Evolutionary conservation across 768 basidiomycete species (phyloP).

Genomic region (Suillus decipiens): DNA sequence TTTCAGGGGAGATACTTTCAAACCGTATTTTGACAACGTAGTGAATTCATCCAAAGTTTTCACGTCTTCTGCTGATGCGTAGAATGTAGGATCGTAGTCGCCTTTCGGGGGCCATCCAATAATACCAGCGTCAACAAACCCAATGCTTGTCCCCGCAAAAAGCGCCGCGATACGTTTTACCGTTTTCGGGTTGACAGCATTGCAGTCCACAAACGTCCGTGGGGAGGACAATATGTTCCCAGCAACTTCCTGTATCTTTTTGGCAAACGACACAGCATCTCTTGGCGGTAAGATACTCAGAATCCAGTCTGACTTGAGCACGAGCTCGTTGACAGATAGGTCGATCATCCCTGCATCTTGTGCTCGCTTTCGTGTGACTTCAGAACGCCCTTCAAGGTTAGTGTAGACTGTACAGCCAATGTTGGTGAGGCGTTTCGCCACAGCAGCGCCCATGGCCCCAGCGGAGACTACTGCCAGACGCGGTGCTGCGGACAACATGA

Average conservation of each 20-base stretch:
- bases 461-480: constrained; percentile 53
- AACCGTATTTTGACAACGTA: constrained; percentile 42
- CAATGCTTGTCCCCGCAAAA: constrained; percentile 40
- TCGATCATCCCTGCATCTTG: constrained; percentile 51
- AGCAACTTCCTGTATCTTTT: constrained; percentile 21
- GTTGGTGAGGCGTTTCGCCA: constrained; percentile 47
- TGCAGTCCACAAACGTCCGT: constrained; percentile 55
- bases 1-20: constrained; percentile 46
- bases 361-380: constrained; percentile 50
- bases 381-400: constrained; percentile 53
- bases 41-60: constrained; percentile 41
- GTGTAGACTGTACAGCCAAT: constrained; percentile 57
- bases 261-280: constrained; percentile 48
- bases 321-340: constrained; percentile 39
- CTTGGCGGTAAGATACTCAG: constrained; percentile 61
- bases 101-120: constrained; percentile 56
- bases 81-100: constrained; percentile 53
- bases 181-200: constrained; percentile 56
- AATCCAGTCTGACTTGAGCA: constrained; percentile 42
- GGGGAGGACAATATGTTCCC: background rate
- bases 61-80: constrained; percentile 46
- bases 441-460: constrained; percentile 61
- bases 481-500: constrained; percentile 22
- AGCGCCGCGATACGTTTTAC: constrained; percentile 47
- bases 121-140: constrained; percentile 58